Evolutionary conservation across 169 alveolate genomes (phyloP).

Genomic region (Babesia ovata): DNA sequence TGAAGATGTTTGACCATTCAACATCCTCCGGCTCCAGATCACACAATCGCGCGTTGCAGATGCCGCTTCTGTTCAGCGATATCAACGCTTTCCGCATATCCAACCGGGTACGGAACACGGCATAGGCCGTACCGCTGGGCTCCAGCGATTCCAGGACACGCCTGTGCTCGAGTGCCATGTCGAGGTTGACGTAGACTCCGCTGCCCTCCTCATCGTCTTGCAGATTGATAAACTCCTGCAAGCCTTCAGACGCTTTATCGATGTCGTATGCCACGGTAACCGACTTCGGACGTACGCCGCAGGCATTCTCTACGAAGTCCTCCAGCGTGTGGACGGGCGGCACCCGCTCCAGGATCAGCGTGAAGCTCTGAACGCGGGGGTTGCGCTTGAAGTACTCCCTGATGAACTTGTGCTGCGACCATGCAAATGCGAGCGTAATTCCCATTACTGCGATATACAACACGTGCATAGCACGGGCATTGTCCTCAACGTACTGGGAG

Average conservation of each 20-base stretch:
- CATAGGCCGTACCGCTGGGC: conserved; percentile 51
- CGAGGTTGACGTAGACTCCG: conserved; percentile 50
- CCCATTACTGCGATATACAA: conserved; percentile 54
- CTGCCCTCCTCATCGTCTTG: not conserved
- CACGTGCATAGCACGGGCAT: conserved; percentile 30
- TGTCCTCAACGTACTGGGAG: conserved; percentile 43
- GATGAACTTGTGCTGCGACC: conserved; percentile 51
- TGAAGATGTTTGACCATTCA: conserved; percentile 61
- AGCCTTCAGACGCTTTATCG: not conserved
- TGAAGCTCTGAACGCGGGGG: conserved; percentile 38
- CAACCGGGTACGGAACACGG: conserved; percentile 28
- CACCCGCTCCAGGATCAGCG: conserved; percentile 41
- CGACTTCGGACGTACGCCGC: conserved; percentile 41
- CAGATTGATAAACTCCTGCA: conserved; percentile 34
- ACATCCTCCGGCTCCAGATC: conserved; percentile 74
- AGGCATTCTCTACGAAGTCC: conserved; percentile 32
- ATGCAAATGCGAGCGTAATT: conserved; percentile 41
- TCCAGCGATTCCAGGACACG: conserved; percentile 9
- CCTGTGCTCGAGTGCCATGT: conserved; percentile 24
- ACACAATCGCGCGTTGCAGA: conserved; percentile 45
- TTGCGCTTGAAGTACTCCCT: conserved; percentile 10
- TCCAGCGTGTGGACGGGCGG: conserved; percentile 46
- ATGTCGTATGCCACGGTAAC: conserved; percentile 55
- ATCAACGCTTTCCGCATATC: conserved; percentile 20
- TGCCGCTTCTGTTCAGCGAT: conserved; percentile 13